These are phyloP conservation scores for Luffa acutangula DNA, from an alignment of 306 rosid species.

Conservation along the genomic window DNA sequence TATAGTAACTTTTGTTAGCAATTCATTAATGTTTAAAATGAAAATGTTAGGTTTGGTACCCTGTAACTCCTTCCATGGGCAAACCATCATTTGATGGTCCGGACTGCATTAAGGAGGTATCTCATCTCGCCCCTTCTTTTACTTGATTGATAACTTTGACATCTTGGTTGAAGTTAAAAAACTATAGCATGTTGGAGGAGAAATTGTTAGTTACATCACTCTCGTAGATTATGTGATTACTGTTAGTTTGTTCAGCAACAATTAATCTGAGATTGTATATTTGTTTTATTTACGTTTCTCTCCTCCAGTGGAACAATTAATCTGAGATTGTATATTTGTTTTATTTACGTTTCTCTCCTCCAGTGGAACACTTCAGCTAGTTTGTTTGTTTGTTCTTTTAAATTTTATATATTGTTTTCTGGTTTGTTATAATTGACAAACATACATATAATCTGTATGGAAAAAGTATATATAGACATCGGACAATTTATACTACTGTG, in stretches of 20 bases:
- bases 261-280: background rate
- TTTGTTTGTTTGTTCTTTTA: background rate
- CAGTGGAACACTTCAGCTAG: background rate
- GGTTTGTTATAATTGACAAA: background rate
- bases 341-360: background rate
- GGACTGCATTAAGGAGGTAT: conserved; percentile 78
- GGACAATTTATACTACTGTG: too few species aligned
- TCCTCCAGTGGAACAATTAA: background rate
- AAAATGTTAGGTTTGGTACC: conserved; percentile 58
- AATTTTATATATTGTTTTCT: background rate
- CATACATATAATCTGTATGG: background rate
- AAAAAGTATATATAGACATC: background rate
- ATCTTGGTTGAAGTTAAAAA: background rate
- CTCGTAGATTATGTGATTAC: conserved; percentile 6
- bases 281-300: background rate
- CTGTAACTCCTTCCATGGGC: conserved; percentile 78
- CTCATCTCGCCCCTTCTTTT: background rate
- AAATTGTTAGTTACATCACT: background rate
- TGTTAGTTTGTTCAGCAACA: background rate
- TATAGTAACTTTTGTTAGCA: background rate
- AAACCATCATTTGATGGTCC: conserved; percentile 79
- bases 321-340: background rate
- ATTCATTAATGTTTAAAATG: background rate
- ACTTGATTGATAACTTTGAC: background rate
- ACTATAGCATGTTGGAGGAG: background rate